Base-by-base conservation (phyloP, 768 basidiomycete genomes). In the Pleurotus ostreatus region DNA sequence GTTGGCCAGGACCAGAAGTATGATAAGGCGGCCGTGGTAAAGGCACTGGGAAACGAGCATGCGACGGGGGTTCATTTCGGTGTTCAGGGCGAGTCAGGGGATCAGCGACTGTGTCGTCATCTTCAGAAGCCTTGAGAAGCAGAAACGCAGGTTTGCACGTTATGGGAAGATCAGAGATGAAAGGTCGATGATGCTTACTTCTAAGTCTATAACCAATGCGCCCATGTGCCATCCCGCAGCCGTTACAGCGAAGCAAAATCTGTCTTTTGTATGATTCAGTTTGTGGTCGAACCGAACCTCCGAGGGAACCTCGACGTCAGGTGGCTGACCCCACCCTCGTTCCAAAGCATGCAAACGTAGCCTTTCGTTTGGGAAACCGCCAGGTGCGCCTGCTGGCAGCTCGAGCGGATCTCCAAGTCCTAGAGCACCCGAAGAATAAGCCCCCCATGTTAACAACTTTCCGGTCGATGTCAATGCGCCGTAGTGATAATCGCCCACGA, bases 201-300 rank as follows among this genome's bases (percentile, higher is more conserved):
- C 85, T 23, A 93, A 74, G 66, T 93, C 90, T 40, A 96, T 86
- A 2, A 92, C 90, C 46, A 98, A 74, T 1, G 93, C 92, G 6
- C 93, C 94, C 55, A 82, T 89, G 63, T 98, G 95, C 94, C 94
- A 96, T 8, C 95, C 95, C 0, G 84, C 80, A 2, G 94, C 92
- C 4, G 92, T 81, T 4, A 86, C 84, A 1, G 81, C 81, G 61
- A 96, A 89, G 62, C 90, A 92, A 64, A 90, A 97, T 60, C 78
- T 76, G 47, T 85, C 75, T 57, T 76, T 82, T 18, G 67, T 69
- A 47, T 68, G 72, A 62, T 77, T 79, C 54, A 69, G 71, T n/a
- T 67, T 74, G 60, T 84, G 77, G 61, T 85, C 85, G 64, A 95
- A 95, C 58, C 78, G 73, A 43, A 95, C 86, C 68, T 84, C 82